These are phyloP conservation scores for Epichloe uncinata DNA, from an alignment of 2,329 filamentous ascomycete species.

Conservation along the genomic window DNA sequence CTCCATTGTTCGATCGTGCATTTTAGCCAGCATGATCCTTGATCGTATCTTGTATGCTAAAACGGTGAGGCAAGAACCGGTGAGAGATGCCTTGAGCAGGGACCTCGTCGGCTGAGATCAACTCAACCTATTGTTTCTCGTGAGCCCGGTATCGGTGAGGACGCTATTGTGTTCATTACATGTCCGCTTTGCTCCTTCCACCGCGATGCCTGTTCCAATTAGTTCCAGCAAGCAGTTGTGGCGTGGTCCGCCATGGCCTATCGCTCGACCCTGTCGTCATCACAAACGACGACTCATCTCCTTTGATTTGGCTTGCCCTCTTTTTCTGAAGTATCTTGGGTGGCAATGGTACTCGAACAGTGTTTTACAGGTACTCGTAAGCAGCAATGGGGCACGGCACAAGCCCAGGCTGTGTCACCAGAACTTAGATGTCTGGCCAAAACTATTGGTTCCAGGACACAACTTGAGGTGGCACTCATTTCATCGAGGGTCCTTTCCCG, in stretches of 20 bases:
- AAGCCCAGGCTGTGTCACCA: constrained; percentile 1
- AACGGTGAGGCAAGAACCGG: neutral
- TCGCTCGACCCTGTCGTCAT: neutral
- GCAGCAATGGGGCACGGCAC: neutral
- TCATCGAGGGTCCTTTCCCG: neutral
- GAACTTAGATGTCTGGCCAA: neutral
- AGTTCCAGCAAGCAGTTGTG: neutral
- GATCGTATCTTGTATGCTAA: neutral
- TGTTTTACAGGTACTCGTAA: neutral
- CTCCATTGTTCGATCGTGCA: neutral
- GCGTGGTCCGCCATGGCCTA: neutral
- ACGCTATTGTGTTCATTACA: neutral
- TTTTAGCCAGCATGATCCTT: neutral
- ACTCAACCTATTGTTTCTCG: neutral
- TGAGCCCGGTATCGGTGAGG: neutral
- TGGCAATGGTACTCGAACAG: neutral
- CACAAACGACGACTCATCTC: neutral
- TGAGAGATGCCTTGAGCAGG: neutral
- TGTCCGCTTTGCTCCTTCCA: neutral
- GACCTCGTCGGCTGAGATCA: neutral
- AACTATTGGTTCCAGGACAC: neutral
- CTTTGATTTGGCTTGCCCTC: neutral
- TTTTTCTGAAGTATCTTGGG: neutral
- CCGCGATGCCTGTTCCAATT: neutral
- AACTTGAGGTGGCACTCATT: neutral